These are phyloP conservation scores for Geotrichum histeridarum DNA, from an alignment of 1,139 yeast species.

Conservation along the genomic window DNA sequence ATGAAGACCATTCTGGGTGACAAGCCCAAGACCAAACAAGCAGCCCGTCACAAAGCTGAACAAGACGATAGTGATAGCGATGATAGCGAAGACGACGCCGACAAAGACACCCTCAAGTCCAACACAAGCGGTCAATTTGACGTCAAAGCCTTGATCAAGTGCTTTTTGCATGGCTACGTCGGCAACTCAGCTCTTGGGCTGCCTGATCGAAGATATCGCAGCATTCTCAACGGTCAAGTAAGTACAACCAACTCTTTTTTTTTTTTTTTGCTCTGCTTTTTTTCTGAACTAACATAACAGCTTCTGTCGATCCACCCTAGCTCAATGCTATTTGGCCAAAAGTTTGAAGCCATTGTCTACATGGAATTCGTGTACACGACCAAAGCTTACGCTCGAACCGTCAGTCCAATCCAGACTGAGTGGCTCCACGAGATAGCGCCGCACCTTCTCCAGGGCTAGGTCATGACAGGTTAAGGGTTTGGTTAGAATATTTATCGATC, in stretches of 20 bases:
- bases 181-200: conserved; percentile 87
- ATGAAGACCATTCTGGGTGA: conserved; percentile 40
- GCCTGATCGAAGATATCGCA: conserved; percentile 90
- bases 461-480: no score
- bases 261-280: background rate
- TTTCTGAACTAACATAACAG: background rate
- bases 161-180: conserved; percentile 72
- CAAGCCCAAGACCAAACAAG: background rate
- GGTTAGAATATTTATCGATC: no score
- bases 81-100: conserved; percentile 15
- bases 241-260: conserved; percentile 30
- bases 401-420: conserved; percentile 71
- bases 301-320: conserved; percentile 84
- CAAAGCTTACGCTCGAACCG: conserved; percentile 87
- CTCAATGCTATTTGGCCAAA: conserved; percentile 76
- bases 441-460: conserved; percentile 34
- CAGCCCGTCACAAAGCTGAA: conserved; percentile 13
- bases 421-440: conserved; percentile 90
- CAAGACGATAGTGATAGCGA: conserved; percentile 27
- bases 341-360: conserved; percentile 84
- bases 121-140: conserved; percentile 37
- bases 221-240: conserved; percentile 52
- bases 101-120: conserved; percentile 19
- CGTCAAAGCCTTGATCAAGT: conserved; percentile 57
- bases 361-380: conserved; percentile 90